phyloP scores from a whole-genome alignment of 495 filamentous ascomycete species.

The Aspergillus conjunctus region DNA sequence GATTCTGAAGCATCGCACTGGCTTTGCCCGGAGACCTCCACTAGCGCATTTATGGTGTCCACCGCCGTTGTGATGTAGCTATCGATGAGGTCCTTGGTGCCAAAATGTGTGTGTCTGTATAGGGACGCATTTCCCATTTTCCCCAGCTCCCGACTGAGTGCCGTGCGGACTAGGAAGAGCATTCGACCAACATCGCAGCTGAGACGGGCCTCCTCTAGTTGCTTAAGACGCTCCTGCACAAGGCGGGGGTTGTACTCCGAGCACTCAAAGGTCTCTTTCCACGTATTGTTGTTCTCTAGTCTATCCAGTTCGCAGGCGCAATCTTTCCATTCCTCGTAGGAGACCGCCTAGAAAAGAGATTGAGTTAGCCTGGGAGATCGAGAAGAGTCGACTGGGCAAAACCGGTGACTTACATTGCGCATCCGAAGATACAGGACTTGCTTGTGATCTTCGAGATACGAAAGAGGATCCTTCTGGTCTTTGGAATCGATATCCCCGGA shows the following conservation, averaged over 20 bases:
- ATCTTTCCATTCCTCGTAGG: constrained; percentile 61
- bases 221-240: constrained; percentile 66
- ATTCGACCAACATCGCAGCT: constrained; percentile 74
- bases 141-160: constrained; percentile 77
- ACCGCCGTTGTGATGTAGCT: constrained; percentile 78
- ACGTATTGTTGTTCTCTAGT: constrained; percentile 77
- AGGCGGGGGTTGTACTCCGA: constrained; percentile 70
- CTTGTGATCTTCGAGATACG: constrained; percentile 58
- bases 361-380: neutral
- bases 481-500: constrained; percentile 59
- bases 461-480: constrained; percentile 53
- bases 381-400: neutral
- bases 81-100: constrained; percentile 86
- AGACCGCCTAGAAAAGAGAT: constrained; percentile 53
- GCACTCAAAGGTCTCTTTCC: constrained; percentile 71
- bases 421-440: constrained; percentile 64
- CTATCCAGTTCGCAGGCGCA: constrained; percentile 78
- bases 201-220: constrained; percentile 74
- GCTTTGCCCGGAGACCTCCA: constrained; percentile 62
- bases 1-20: constrained; percentile 58
- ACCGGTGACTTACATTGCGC: constrained; percentile 52
- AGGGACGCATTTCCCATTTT: constrained; percentile 82
- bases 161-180: constrained; percentile 79
- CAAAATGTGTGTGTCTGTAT: constrained; percentile 81
- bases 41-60: constrained; percentile 67